Evolutionary conservation across 108 stramenopile genomes (phyloP), one percentile per base, ranked within the genome.

Genomic region (Discostella pseudostelligera): DNA sequence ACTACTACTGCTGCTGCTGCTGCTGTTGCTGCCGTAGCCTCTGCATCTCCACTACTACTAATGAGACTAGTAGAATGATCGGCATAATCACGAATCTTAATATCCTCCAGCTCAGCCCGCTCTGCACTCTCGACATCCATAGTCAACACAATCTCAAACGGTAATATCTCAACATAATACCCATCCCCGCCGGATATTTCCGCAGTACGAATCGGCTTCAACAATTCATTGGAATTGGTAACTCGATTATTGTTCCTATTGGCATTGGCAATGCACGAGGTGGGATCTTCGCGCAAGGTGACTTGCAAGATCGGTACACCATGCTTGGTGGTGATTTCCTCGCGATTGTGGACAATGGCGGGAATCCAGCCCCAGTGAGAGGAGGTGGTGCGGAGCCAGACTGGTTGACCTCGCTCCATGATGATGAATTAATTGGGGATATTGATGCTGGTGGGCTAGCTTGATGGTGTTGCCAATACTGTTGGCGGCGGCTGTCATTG

Each of bases 361-460:
- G 92, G 92, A n/a, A 93, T 83, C 92, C 92, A 93, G 37, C 92
- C 92, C 92, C 92, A 93, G 54, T 81, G 86, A 44, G 87, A 87
- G 44, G 82, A 81, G 20, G 86, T 72, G 39, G 84, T 78, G 12
- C 87, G 86, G 46, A 94, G 78, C 92, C 92, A 94, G 20, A 94
- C 89, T 32, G 86, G 83, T 58, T 84, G 82, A 54, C 89, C 89
- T 42, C 86, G 65, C 65, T 94, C 92, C 92, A 94, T 35, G 10
- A 3, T 8, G 40, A 39, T 49, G 2, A 22, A 4, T 25, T 49
- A n/a, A n/a, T n/a, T n/a, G n/a, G n/a, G n/a, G n/a, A n/a, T n/a
- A n/a, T n/a, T n/a, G n/a, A n/a, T n/a, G n/a, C n/a, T n/a, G n/a
- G n/a, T 43, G 1, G 42, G 14, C 9, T 2, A 16, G 12, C 4